A percentile compares a stretch with the other conserved stretches of the same genome.
phyloP scores from a whole-genome alignment of 2,329 filamentous ascomycete species.

The Escovopsis weberi region DNA sequence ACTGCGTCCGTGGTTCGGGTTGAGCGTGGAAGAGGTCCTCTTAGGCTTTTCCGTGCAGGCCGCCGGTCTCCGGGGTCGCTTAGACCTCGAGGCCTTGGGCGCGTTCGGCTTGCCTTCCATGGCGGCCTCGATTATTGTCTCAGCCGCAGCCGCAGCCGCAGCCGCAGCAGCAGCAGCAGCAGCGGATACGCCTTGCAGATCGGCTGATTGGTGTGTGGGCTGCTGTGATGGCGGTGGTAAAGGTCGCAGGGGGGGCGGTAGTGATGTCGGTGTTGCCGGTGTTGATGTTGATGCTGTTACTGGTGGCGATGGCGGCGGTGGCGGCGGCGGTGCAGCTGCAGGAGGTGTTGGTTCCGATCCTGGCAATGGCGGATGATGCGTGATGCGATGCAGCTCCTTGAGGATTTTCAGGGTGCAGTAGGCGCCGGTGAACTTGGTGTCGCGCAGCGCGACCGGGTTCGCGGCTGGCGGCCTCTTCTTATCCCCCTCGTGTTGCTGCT shows the following conservation, averaged over 20 bases:
- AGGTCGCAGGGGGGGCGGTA: not conserved
- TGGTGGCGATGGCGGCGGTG: no score
- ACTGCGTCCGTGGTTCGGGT: conserved; percentile 21
- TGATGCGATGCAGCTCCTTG: conserved; percentile 23
- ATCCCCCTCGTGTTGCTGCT: conserved; percentile 8
- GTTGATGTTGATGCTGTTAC: conserved; percentile 4
- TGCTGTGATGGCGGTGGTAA: not conserved
- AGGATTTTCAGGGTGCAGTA: conserved; percentile 30
- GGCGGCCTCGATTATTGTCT: conserved; percentile 1
- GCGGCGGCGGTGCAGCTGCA: not conserved
- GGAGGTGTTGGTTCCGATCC: not conserved
- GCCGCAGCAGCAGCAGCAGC: not conserved
- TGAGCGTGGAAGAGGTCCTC: conserved; percentile 19
- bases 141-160: conserved; percentile 1
- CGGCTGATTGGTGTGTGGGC: not conserved
- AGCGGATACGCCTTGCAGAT: not conserved
- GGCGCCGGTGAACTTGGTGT: conserved; percentile 31
- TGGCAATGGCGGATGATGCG: conserved; percentile 8
- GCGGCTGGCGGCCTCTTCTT: conserved; percentile 19
- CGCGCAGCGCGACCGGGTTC: conserved; percentile 29
- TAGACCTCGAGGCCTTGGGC: conserved; percentile 12
- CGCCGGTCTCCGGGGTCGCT: conserved; percentile 25
- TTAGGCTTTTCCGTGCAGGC: conserved; percentile 18
- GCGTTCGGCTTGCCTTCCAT: conserved; percentile 3
- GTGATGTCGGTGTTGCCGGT: conserved; percentile 3